Percentiles rank a stretch among this genome's conserved stretches.
phyloP scores from a whole-genome alignment of 768 basidiomycete species.

The Gymnopilus dilepis region DNA sequence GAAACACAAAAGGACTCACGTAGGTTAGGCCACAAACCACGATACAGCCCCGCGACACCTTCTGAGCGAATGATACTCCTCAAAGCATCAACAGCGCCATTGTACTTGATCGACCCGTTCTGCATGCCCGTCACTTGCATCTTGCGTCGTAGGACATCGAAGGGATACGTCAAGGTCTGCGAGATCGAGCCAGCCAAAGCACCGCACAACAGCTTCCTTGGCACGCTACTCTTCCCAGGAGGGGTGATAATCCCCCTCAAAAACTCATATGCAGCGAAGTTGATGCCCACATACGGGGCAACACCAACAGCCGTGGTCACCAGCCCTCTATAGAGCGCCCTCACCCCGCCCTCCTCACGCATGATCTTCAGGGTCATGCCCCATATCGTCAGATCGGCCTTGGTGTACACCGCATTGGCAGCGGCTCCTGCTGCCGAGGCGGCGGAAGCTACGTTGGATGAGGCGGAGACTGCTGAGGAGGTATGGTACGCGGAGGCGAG shows the following conservation, averaged over 20 bases:
- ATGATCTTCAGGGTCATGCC: conserved; percentile 93
- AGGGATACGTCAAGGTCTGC: conserved; percentile 94
- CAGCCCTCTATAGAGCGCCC: conserved; percentile 86
- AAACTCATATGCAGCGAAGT: conserved; percentile 94
- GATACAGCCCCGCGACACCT: conserved; percentile 78
- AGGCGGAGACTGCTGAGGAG: conserved; percentile 41
- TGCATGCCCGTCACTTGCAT: conserved; percentile 93
- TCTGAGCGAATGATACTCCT: conserved; percentile 70
- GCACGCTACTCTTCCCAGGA: conserved; percentile 73
- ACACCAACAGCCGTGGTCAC: conserved; percentile 87
- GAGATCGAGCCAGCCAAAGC: conserved; percentile 92
- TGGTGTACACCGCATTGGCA: conserved; percentile 44
- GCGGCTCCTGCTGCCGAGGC: conserved; percentile 16
- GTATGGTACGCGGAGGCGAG: conserved; percentile 64
- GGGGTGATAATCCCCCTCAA: conserved; percentile 77
- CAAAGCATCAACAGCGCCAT: conserved; percentile 81
- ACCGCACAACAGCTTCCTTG: conserved; percentile 81
- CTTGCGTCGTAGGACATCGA: conserved; percentile 93
- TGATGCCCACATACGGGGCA: conserved; percentile 89
- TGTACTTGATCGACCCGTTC: conserved; percentile 68
- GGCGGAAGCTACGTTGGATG: conserved; percentile 18
- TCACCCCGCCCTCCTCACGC: conserved; percentile 89
- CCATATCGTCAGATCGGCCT: conserved; percentile 70
- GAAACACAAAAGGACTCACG: conserved; percentile 53
- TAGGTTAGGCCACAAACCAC: conserved; percentile 89